Evolutionary conservation across 257 asterid genomes (phyloP), one percentile per base, ranked within the genome.

Genomic region (Solanum chilense): DNA sequence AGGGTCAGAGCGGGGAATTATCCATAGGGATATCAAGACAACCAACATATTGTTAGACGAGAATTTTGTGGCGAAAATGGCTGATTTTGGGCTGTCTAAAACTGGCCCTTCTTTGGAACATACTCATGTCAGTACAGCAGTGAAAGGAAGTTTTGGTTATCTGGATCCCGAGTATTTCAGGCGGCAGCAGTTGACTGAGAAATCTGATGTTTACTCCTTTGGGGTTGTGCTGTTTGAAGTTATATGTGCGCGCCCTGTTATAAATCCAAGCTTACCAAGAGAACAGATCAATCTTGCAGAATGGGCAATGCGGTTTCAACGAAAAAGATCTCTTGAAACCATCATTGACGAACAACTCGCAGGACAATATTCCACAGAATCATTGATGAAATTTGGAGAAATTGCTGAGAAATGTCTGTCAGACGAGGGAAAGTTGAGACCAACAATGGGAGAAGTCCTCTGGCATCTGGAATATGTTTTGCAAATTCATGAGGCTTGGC

Each of bases 51-150:
- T 96, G 90, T 88, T 96, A 70, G 98, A 96, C 58, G 98, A 93
- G 89, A 83, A 89, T 84, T 90, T 96, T 16, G 92, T 93, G 1
- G 98, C 98, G 12, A 96, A 94, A 89, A 93, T 96, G 98, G 93
- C 98, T 5, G 98, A 96, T 91, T 96, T 96, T 37, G 98, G 98
- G 87, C 92, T 96, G 84, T 95, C 98, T 21, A 95, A 94, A 88
- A 92, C 94, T 3, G 98, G 98, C 73, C 98, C 98, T 1, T 90
- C 97, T 4, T 86, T 93, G 89, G 98, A 94, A 87, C 98, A 95
- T 92, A 95, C 98, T 0, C 98, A 95, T 41, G 98, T 95, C 14
- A 95, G 98, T 91, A 95, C 98, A 5, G 98, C 98, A 4, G 98
- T 95, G 21, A 95, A 95, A 70, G 98, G 98, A 23, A 95, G 98